These are phyloP conservation scores for Nelumbo lutea DNA, from an alignment of 164 flowering plant genomes.

Conservation along the genomic window DNA sequence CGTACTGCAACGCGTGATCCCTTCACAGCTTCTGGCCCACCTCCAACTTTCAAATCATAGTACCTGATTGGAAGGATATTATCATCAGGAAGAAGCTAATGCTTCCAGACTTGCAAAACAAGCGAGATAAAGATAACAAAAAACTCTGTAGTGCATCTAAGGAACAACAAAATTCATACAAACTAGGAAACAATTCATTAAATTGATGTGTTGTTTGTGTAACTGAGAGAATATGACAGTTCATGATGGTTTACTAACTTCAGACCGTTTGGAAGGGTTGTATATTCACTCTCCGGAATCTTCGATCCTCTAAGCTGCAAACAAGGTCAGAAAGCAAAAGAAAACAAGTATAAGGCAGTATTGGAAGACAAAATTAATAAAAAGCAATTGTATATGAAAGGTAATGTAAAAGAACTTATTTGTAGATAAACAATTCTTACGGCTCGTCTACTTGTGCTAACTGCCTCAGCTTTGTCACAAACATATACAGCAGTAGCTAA, in stretches of 20 bases:
- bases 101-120: not conserved
- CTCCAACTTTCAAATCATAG: slow-evolving; percentile 91
- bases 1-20: slow-evolving; percentile 99
- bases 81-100: slow-evolving; percentile 6
- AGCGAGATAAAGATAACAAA: not conserved
- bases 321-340: not conserved
- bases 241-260: slow-evolving; percentile 49
- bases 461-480: slow-evolving; percentile 62
- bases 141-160: not conserved
- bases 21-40: slow-evolving; percentile 74
- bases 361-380: not conserved
- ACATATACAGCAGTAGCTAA: slow-evolving; percentile 41
- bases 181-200: too few relatives aligned
- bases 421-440: slow-evolving; percentile 35
- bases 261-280: slow-evolving; percentile 78
- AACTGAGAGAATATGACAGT: not conserved
- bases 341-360: not conserved
- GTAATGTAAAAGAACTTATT: not conserved
- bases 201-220: too few relatives aligned
- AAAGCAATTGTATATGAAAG: not conserved
- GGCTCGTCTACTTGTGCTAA: slow-evolving; percentile 92
- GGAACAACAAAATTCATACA: not conserved
- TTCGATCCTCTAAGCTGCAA: slow-evolving; percentile 85
- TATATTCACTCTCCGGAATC: slow-evolving; percentile 84
- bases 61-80: slow-evolving; percentile 46